phyloP scores from a whole-genome alignment of 1,139 yeast genomes.

The Candida sp. region DNA sequence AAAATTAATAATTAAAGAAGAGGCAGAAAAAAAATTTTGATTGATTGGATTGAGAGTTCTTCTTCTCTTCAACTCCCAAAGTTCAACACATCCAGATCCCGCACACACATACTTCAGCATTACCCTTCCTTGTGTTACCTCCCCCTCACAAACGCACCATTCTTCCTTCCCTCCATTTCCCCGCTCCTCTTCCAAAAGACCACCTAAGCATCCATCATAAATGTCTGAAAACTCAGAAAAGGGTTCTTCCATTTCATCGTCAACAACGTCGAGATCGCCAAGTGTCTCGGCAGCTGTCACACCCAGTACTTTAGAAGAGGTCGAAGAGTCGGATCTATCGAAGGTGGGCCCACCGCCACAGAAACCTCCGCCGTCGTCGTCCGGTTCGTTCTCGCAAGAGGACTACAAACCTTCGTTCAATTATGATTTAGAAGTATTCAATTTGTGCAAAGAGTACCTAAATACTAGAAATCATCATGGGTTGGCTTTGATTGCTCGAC shows the following conservation, averaged over 20 bases:
- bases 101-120: too few species aligned
- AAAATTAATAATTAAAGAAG: too few species aligned
- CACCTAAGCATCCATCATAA: not conserved
- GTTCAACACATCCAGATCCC: too few species aligned
- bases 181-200: not conserved
- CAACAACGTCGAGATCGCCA: slow-evolving; percentile 5
- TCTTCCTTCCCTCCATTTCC: not conserved
- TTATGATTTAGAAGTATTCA: slow-evolving; percentile 45
- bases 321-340: not conserved
- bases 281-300: slow-evolving; percentile 3
- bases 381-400: slow-evolving; percentile 1
- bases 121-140: too few species aligned
- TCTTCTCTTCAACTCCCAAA: too few species aligned
- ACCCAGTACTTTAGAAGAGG: slow-evolving; percentile 3
- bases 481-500: slow-evolving; percentile 80
- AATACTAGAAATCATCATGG: slow-evolving; percentile 62
- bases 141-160: too few species aligned
- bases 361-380: slow-evolving; percentile 4
- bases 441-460: slow-evolving; percentile 44
- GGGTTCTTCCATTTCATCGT: slow-evolving; percentile 1
- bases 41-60: too few species aligned
- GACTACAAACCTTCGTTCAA: slow-evolving; percentile 39
- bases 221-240: slow-evolving; percentile 4
- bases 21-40: too few species aligned
- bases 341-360: slow-evolving; percentile 1